Percentiles rank a stretch among this genome's conserved stretches.
Evolutionary conservation across 805 yeast species (phyloP).

Genomic region (Hanseniaspora nectarophila): DNA sequence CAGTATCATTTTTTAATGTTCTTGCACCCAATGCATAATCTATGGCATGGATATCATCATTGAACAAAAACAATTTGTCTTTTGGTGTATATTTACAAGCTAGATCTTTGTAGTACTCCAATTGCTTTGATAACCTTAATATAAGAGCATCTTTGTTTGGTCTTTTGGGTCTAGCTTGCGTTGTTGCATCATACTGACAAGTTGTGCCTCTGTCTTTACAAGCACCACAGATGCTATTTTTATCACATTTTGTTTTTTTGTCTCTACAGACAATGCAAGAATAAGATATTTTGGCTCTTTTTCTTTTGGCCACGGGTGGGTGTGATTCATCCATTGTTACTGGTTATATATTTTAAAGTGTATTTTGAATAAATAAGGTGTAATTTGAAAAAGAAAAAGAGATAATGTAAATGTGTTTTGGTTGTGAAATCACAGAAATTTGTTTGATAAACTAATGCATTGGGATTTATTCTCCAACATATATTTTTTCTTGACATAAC

Average conservation of each 20-base stretch:
- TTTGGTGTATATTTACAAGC: slow-evolving; percentile 17
- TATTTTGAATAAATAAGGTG: too few species aligned
- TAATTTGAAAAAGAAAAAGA: background rate
- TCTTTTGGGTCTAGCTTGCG: slow-evolving; percentile 26
- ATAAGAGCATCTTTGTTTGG: slow-evolving; percentile 27
- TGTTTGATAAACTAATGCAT: too few species aligned
- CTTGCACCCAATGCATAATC: slow-evolving; percentile 11
- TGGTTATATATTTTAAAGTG: background rate
- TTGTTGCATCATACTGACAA: slow-evolving; percentile 27
- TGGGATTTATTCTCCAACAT: too few species aligned
- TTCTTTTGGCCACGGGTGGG: slow-evolving; percentile 3
- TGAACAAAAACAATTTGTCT: background rate
- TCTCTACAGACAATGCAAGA: slow-evolving; percentile 28
- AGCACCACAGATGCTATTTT: slow-evolving; percentile 26
- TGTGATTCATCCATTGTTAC: background rate
- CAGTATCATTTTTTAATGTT: background rate
- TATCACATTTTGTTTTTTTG: slow-evolving; percentile 28
- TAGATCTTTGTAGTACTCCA: slow-evolving; percentile 26
- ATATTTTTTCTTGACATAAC: too few species aligned
- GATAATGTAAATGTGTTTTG: too few species aligned
- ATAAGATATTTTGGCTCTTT: slow-evolving; percentile 27
- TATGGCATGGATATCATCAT: slow-evolving; percentile 11
- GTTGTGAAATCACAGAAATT: too few species aligned
- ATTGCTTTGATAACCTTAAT: slow-evolving; percentile 24
- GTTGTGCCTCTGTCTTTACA: slow-evolving; percentile 23